These are phyloP conservation scores for Cardamine chenopodiifolia DNA, from an alignment of 345 rosid genomes.

Conservation along the genomic window DNA sequence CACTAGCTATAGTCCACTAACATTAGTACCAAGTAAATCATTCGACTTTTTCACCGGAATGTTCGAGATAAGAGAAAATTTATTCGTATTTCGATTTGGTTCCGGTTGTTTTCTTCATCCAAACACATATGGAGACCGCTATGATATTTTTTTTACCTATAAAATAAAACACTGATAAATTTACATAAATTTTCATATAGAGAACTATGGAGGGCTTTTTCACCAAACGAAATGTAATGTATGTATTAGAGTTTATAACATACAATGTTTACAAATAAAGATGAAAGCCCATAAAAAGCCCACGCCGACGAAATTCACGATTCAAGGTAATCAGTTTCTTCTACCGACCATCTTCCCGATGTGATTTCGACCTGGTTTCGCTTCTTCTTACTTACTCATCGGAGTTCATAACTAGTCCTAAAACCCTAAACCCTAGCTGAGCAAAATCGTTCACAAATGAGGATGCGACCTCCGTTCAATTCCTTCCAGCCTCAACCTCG, in stretches of 20 bases:
- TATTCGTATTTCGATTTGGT: not conserved
- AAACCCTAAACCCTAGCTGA: conserved; percentile 34
- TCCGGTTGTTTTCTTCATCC: too few species aligned
- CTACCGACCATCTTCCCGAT: not conserved
- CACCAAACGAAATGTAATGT: too few species aligned
- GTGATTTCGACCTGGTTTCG: not conserved
- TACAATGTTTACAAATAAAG: too few species aligned
- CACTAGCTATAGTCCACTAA: not conserved
- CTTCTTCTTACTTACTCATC: not conserved
- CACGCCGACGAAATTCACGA: conserved; percentile 26
- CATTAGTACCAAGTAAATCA: not conserved
- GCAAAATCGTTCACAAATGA: not conserved
- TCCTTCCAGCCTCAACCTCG: conserved; percentile 32
- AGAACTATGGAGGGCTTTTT: too few species aligned
- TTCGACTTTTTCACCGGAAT: not conserved
- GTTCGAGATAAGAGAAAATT: not conserved
- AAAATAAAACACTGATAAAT: not conserved
- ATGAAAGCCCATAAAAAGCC: too few species aligned
- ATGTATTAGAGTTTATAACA: too few species aligned
- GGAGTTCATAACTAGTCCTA: conserved; percentile 11
- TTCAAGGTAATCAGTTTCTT: conserved; percentile 18
- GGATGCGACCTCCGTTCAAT: conserved; percentile 45
- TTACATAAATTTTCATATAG: not conserved
- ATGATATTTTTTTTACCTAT: too few species aligned
- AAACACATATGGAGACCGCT: too few species aligned